Base-by-base conservation (phyloP, 306 rosid genomes). In the Corylus heterophylla region DNA sequence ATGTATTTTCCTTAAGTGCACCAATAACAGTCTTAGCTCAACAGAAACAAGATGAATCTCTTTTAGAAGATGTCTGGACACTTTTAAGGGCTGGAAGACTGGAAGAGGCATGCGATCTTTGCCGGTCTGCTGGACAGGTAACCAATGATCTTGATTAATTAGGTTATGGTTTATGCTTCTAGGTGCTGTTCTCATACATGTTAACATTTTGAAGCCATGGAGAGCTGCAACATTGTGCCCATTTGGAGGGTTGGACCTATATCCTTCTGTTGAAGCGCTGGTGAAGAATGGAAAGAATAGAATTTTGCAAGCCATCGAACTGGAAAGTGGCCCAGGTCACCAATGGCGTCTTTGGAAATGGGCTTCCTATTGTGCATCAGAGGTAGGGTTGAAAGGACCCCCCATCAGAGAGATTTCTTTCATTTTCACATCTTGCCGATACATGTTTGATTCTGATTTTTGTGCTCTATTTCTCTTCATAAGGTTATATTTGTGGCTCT, bases 341-440 rank as follows among this genome's bases (percentile, higher is more conserved):
- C 99, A 93, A 80, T 91, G 96, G 96, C 94, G 85, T 81, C 96
- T 95, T 52, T 95, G 99, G 99, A 93, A 92, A 91, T 95, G 99
- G 99, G 96, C 99, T 66, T 90, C 97, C 71, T 95, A 89, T 86
- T 93, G 96, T 79, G 94, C 99, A 59, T 95, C 99, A 29, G 98
- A 95, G 99, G 98, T 95, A 86, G 71, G 77, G 85, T 69, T 69
- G 56, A 42, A 71, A 42, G 63, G 75, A 22, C 35, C 5, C 35
- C 5, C 45, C 42, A 10, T 45, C 49, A 25, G 14, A 37, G 11
- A 37, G 49, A 77, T 73, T 69, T 62, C 31, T 81, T 20, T 29
- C 35, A 3, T 27, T 66, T 51, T 44, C 18, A 29, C 18, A 13
- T 72, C 54, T 63, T 61, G 22, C 47, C 56, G 8, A 54, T 58